Evolutionary conservation across 2,329 filamentous ascomycete genomes (phyloP).

Genomic region (Aspergillus aculeatus): DNA sequence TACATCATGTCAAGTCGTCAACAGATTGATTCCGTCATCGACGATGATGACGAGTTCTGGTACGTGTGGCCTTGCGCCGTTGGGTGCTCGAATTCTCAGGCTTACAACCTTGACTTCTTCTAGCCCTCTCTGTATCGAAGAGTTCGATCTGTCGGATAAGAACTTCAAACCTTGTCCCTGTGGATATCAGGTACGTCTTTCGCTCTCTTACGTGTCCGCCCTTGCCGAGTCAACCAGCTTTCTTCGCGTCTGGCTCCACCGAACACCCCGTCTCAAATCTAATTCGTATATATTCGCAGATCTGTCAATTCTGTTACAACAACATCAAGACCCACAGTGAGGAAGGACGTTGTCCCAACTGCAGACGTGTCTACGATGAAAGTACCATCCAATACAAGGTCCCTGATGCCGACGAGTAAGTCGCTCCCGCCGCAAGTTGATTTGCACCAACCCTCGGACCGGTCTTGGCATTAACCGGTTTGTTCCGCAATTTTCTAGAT

Average conservation of each 20-base stretch:
- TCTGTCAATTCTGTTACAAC: slow-evolving; percentile 99
- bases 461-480: slow-evolving; percentile 23
- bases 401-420: slow-evolving; percentile 90
- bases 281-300: slow-evolving; percentile 52
- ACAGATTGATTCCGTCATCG: slow-evolving; percentile 50
- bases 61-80: slow-evolving; percentile 24
- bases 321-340: slow-evolving; percentile 94
- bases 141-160: slow-evolving; percentile 95
- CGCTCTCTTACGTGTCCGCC: background rate
- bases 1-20: slow-evolving; percentile 44
- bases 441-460: slow-evolving; percentile 3
- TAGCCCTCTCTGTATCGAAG: slow-evolving; percentile 96
- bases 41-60: slow-evolving; percentile 52
- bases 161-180: slow-evolving; percentile 97
- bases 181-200: slow-evolving; percentile 79
- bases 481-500: slow-evolving; percentile 32
- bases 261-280: background rate
- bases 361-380: slow-evolving; percentile 91
- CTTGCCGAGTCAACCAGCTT: background rate
- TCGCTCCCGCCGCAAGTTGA: slow-evolving; percentile 22
- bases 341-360: slow-evolving; percentile 97
- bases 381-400: slow-evolving; percentile 97
- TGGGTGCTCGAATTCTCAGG: slow-evolving; percentile 6
- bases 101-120: slow-evolving; percentile 22
- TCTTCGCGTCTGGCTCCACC: slow-evolving; percentile 14